Evolutionary conservation across 495 filamentous ascomycete genomes (phyloP), one percentile per base, ranked within the genome.

Genomic region (Lepidopterella palustris): DNA sequence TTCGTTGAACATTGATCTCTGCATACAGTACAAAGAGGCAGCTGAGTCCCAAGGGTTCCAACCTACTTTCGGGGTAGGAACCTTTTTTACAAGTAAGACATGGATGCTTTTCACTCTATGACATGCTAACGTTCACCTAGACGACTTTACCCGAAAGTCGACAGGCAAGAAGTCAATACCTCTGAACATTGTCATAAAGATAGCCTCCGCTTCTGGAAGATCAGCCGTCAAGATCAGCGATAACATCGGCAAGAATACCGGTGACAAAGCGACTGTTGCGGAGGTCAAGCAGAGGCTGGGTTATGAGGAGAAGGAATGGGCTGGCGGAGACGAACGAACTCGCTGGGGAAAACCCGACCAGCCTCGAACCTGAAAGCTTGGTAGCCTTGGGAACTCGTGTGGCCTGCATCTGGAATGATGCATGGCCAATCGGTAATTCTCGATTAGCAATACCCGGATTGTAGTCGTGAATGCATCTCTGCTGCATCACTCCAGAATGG

Each of bases 131-230:
- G 27, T 25, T 35, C 51, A 29, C 11, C 18, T 60, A 84, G 85
- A 97, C 71, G 93, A 98, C 71, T 98, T 90, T 72, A 72, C 69
- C 6, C 81, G 87, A 61, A 72, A 76, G 39, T 82, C 78, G 18
- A 84, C 81, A 4, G 82, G 83, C 24, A 81, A 85, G 68, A 97
- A 96, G 72, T 96, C 91, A 5, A 82, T 82, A n/a, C 93, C 93
- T 0, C 79, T 98, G 18, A 98, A 98, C 64, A 98, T 98, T 62
- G 93, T 98, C 62, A 95, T 98, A 76, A 98, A 98, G 75, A 80
- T 98, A 48, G 84, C 87, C 54, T 88, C 88, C 11, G 93, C 91
- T 0, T 82, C 77, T 21, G 92, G 92, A 6, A 80, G 83, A n/a
- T 84, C 87, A 0, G 90, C 92, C 0, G 81, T 98, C 65, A 98